phyloP scores from a whole-genome alignment of 1,284 basidiomycete genomes.

The Quambalaria eucalypti region DNA sequence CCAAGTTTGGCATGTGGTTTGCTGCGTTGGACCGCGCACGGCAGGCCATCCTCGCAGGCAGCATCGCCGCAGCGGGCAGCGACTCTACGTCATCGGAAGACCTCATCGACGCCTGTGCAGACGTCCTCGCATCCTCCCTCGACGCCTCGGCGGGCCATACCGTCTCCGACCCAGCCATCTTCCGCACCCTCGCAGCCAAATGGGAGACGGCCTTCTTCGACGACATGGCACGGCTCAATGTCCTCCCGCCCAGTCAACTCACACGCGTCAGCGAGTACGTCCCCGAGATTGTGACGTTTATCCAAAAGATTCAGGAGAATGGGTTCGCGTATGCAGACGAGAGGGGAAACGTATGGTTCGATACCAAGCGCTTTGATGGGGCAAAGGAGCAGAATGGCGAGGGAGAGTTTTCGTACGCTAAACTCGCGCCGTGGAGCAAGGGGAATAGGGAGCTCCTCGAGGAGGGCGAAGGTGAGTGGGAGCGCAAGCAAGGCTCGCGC shows the following conservation, averaged over 20 bases:
- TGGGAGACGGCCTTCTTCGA: constrained; percentile 88
- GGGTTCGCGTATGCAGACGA: constrained; percentile 83
- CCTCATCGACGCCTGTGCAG: constrained; percentile 35
- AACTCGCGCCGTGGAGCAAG: constrained; percentile 88
- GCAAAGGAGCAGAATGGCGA: constrained; percentile 41
- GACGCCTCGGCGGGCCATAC: constrained; percentile 55
- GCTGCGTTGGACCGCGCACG: constrained; percentile 33
- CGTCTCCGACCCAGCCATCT: constrained; percentile 78
- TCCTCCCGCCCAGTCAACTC: constrained; percentile 78
- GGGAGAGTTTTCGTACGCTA: constrained; percentile 71
- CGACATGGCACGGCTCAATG: constrained; percentile 80
- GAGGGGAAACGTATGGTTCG: constrained; percentile 69
- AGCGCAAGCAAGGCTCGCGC: background rate
- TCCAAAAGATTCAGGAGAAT: constrained; percentile 74
- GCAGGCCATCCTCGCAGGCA: constrained; percentile 35
- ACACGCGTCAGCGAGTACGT: constrained; percentile 97
- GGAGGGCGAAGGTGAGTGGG: constrained; percentile 72
- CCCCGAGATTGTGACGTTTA: constrained; percentile 83
- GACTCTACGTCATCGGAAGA: background rate
- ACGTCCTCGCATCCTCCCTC: constrained; percentile 32
- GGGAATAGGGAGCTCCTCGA: constrained; percentile 81
- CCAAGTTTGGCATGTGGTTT: constrained; percentile 43
- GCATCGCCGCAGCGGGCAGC: constrained; percentile 26
- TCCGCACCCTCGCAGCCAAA: constrained; percentile 70
- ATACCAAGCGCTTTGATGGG: constrained; percentile 77